Conservation (phyloP, 2,329 filamentous ascomycete genomes). For the Colletotrichum salicis region DNA sequence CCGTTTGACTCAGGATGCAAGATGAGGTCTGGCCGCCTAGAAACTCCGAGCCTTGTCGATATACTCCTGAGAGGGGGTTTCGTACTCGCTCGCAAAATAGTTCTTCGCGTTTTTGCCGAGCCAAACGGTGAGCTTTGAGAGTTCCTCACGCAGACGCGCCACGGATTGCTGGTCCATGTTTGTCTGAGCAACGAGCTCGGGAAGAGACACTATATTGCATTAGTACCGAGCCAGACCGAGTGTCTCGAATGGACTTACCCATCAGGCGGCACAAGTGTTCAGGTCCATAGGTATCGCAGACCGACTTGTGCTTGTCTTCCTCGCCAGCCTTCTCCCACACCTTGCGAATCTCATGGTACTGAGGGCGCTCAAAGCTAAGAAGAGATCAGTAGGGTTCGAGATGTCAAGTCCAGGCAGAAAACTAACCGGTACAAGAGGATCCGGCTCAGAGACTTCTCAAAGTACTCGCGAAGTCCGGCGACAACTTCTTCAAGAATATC, state of each 20-base stretch:
- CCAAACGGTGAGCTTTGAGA: conserved; percentile 88
- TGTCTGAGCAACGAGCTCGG: conserved; percentile 94
- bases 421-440: conserved; percentile 82
- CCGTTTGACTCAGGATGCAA: background rate
- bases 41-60: conserved; percentile 71
- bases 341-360: conserved; percentile 83
- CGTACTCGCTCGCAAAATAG: conserved; percentile 84
- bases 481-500: conserved; percentile 93
- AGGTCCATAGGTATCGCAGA: conserved; percentile 87
- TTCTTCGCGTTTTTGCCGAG: conserved; percentile 78
- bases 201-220: conserved; percentile 78
- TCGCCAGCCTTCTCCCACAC: conserved; percentile 72
- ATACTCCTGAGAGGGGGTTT: conserved; percentile 77
- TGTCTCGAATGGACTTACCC: conserved; percentile 65
- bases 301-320: conserved; percentile 74
- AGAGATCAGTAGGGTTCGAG: background rate
- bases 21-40: conserved; percentile 40
- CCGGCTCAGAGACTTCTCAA: conserved; percentile 87
- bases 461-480: conserved; percentile 89
- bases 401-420: background rate
- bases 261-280: conserved; percentile 92
- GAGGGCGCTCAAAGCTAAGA: conserved; percentile 85
- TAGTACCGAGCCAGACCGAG: conserved; percentile 12
- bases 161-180: conserved; percentile 97
- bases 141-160: conserved; percentile 86